Evolutionary conservation across 805 yeast genomes (phyloP).

Genomic region (Kregervanrija delftensis): DNA sequence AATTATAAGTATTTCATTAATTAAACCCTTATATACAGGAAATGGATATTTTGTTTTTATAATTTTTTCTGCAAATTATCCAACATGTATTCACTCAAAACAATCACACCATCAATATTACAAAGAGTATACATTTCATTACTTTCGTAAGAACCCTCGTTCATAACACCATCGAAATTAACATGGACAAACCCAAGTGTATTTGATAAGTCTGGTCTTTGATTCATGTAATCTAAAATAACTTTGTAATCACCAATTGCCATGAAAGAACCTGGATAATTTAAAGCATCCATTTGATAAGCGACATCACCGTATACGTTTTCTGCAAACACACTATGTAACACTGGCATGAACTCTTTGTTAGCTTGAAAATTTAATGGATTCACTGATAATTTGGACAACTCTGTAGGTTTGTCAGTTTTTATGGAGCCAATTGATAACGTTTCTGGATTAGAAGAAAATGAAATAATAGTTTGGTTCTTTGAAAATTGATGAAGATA

Average conservation of each 20-base stretch:
- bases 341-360: slow-evolving; percentile 14
- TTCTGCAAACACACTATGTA: slow-evolving; percentile 19
- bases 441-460: slow-evolving; percentile 21
- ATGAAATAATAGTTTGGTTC: slow-evolving; percentile 19
- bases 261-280: slow-evolving; percentile 47
- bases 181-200: slow-evolving; percentile 66
- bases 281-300: slow-evolving; percentile 49
- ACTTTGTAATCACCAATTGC: slow-evolving; percentile 68
- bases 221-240: slow-evolving; percentile 52
- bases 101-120: slow-evolving; percentile 42
- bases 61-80: slow-evolving; percentile 28
- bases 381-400: slow-evolving; percentile 8
- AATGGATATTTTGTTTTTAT: not conserved
- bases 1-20: slow-evolving; percentile 11
- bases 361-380: slow-evolving; percentile 23
- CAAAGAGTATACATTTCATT: slow-evolving; percentile 54
- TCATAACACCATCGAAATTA: slow-evolving; percentile 45
- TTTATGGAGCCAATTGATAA: slow-evolving; percentile 20
- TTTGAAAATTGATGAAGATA: slow-evolving; percentile 18
- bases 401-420: not conserved
- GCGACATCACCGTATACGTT: slow-evolving; percentile 39
- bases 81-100: slow-evolving; percentile 43
- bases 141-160: slow-evolving; percentile 46
- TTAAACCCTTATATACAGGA: not conserved
- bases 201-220: slow-evolving; percentile 58